Conservation (phyloP, 805 yeast genomes). For the Priceomyces melissophilus region DNA sequence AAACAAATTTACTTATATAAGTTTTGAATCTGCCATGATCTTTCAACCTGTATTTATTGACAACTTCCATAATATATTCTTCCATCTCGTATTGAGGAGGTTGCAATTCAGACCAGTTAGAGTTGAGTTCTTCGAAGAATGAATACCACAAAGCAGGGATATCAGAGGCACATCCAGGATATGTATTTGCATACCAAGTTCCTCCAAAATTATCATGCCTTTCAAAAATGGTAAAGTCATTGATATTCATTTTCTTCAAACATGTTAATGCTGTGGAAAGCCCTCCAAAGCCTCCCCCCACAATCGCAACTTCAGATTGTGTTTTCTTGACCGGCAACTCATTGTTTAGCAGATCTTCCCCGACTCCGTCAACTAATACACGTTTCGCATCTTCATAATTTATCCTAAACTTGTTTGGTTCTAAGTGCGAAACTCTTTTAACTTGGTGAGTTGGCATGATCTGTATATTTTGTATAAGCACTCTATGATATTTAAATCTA, state of each 20-base stretch:
- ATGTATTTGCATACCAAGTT: constrained; percentile 45
- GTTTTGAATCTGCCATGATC: constrained; percentile 21
- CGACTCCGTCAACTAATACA: constrained; percentile 19
- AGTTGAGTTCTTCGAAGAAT: constrained; percentile 28
- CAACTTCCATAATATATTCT: constrained; percentile 35
- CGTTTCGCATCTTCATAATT: constrained; percentile 22
- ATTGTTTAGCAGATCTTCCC: constrained; percentile 11
- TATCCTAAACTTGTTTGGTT: constrained; percentile 31
- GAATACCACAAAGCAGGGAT: constrained; percentile 43
- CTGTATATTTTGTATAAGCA: not conserved
- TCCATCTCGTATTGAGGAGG: constrained; percentile 43
- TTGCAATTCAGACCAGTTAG: constrained; percentile 34
- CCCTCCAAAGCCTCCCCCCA: constrained; percentile 43
- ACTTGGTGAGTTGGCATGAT: constrained; percentile 8
- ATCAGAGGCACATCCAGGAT: constrained; percentile 45
- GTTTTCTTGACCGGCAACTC: constrained; percentile 20
- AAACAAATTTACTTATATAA: constrained; percentile 17
- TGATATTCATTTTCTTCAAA: constrained; percentile 21
- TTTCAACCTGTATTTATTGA: constrained; percentile 22
- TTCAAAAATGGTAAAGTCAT: constrained; percentile 35
- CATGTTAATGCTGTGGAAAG: constrained; percentile 29
- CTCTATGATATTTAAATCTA: not conserved
- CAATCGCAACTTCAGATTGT: constrained; percentile 29
- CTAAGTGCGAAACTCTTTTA: constrained; percentile 26
- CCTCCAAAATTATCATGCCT: constrained; percentile 40